Conservation (phyloP, 805 yeast genomes). For the Metschnikowia anglica region DNA sequence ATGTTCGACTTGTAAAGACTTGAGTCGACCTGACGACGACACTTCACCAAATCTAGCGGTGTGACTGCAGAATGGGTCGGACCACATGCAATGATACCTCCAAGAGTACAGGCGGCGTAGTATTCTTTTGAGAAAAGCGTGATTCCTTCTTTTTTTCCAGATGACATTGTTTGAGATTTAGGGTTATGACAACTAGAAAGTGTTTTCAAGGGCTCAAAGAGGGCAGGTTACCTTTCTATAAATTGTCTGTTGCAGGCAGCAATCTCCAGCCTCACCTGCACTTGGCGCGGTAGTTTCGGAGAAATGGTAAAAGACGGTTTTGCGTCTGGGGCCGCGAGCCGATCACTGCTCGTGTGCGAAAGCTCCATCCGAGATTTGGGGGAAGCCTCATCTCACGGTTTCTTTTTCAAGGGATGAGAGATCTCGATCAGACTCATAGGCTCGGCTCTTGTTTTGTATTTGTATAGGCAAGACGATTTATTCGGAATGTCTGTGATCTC, state of each 20-base stretch:
- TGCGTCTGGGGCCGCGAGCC: slow-evolving; percentile 2
- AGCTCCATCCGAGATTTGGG: no score
- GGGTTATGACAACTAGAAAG: background rate
- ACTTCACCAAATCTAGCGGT: slow-evolving; percentile 90
- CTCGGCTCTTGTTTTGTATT: no score
- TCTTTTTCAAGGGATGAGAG: no score
- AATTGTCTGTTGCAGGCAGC: slow-evolving; percentile 5
- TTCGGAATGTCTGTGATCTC: no score
- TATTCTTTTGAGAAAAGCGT: slow-evolving; percentile 60
- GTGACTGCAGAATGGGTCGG: slow-evolving; percentile 94
- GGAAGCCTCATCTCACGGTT: no score
- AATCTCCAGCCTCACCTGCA: slow-evolving; percentile 10
- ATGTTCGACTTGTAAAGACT: slow-evolving; percentile 68
- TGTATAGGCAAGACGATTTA: no score
- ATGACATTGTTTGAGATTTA: slow-evolving; percentile 3
- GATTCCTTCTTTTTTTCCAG: slow-evolving; percentile 33
- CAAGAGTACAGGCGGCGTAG: slow-evolving; percentile 71
- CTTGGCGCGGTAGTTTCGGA: slow-evolving; percentile 5
- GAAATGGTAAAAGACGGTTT: background rate
- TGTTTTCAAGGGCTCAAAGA: background rate
- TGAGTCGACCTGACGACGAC: slow-evolving; percentile 87
- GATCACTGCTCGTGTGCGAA: background rate
- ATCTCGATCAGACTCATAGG: no score
- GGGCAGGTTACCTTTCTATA: background rate
- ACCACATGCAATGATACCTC: slow-evolving; percentile 88